Base-by-base conservation (phyloP, 1,139 yeast genomes). In the Protomyces macrosporus region DNA sequence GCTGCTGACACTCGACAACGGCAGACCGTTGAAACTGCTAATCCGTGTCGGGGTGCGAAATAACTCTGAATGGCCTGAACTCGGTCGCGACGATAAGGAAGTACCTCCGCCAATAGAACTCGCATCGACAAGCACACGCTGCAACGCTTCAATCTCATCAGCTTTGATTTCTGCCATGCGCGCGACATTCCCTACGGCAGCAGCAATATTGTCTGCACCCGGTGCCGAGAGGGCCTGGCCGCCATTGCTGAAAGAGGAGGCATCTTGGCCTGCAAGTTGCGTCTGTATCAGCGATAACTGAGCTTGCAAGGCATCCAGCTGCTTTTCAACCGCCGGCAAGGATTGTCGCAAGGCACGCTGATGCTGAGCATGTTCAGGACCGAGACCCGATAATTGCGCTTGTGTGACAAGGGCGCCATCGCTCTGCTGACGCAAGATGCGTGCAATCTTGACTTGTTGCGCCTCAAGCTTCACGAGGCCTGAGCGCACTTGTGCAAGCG, bases 281-380 rank as follows among this genome's bases (percentile, higher is more conserved):
- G 65, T 61, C 55, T 63, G 65, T 35, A 55, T 30, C 45, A 50
- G 37, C 6, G 65, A 53, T 3, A 64, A 35, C n/a, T 58, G 34
- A 6, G 56, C 50, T 51, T 64, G 63, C n/a, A 61, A 23, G 12
- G 50, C 52, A 33, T 36, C 42, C 30, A 64, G 50, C 37, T 30
- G 55, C 39, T 56, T 55, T 30, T 64, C 66, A 7, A 63, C 57
- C 35, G 14, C 54, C 6, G 37, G 40, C 30, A 56, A 40, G 36
- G 45, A 30, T 33, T 55, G 55, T 6, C 66, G 60, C 33, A 64
- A 36, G 32, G 39, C 36, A 37, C 45, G 40, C 40, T 64, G 66
- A 36, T 50, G 64, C 23, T 58, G 56, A n/a, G 65, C 62, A 36
- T 64, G 62, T 52, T 64, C 66, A 4, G 62, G 65, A 4, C 65